Evolutionary conservation across 2,329 filamentous ascomycete genomes (phyloP).

Genomic region (Fusarium chuoi): DNA sequence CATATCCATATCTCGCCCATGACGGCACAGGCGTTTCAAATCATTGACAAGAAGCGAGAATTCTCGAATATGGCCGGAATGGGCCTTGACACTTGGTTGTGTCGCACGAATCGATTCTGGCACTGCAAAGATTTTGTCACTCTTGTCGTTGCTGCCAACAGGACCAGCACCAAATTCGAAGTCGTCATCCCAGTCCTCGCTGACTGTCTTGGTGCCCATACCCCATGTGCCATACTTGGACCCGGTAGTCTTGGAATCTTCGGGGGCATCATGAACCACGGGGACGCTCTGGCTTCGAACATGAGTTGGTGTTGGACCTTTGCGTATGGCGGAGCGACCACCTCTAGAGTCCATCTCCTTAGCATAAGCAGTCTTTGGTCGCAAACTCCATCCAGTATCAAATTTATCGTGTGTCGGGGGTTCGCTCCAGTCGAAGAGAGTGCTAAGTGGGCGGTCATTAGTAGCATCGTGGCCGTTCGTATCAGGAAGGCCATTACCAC

Average conservation of each 20-base stretch:
- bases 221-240: slow-evolving; percentile 86
- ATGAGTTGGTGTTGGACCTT: slow-evolving; percentile 75
- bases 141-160: slow-evolving; percentile 50
- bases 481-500: slow-evolving; percentile 57
- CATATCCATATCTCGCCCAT: slow-evolving; percentile 75
- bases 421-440: slow-evolving; percentile 83
- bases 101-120: slow-evolving; percentile 83
- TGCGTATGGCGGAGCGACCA: slow-evolving; percentile 73
- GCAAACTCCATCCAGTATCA: slow-evolving; percentile 66
- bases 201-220: slow-evolving; percentile 79
- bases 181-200: slow-evolving; percentile 91
- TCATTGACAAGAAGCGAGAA: slow-evolving; percentile 85
- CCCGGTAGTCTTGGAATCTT: slow-evolving; percentile 63
- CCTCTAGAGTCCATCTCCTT: slow-evolving; percentile 77
- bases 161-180: slow-evolving; percentile 76
- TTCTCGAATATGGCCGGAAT: slow-evolving; percentile 85
- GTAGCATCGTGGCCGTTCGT: slow-evolving; percentile 34
- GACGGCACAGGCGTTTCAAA: slow-evolving; percentile 78
- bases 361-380: slow-evolving; percentile 79
- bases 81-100: slow-evolving; percentile 83
- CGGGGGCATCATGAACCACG: slow-evolving; percentile 71
- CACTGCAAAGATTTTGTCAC: slow-evolving; percentile 56
- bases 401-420: slow-evolving; percentile 69
- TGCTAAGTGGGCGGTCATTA: slow-evolving; percentile 68
- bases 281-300: slow-evolving; percentile 85